These are phyloP conservation scores for Xylaria cubensis DNA, from an alignment of 495 filamentous ascomycete genomes.

Conservation along the genomic window DNA sequence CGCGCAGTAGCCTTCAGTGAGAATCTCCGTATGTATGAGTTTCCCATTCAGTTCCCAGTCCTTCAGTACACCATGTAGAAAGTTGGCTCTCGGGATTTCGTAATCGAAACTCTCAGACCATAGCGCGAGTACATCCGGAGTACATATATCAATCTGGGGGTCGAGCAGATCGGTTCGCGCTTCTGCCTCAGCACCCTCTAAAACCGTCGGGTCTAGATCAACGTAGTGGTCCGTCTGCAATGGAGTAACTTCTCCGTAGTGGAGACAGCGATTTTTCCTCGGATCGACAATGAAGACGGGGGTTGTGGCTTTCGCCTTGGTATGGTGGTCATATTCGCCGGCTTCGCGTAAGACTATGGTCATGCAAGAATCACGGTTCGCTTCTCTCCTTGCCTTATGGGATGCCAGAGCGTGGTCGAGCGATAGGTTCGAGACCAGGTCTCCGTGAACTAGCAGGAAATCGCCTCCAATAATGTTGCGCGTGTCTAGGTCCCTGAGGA, in stretches of 20 bases:
- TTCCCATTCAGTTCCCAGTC: constrained; percentile 97
- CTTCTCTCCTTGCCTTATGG: constrained; percentile 80
- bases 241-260: constrained; percentile 82
- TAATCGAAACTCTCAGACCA: constrained; percentile 99
- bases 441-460: constrained; percentile 91
- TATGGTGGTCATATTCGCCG: constrained; percentile 70
- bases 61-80: constrained; percentile 89
- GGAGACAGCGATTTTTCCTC: constrained; percentile 78
- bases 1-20: constrained; percentile 80
- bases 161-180: constrained; percentile 89
- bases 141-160: constrained; percentile 96
- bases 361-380: constrained; percentile 97
- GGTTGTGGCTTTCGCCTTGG: constrained; percentile 72
- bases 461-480: constrained; percentile 86
- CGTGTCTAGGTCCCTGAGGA: constrained; percentile 91
- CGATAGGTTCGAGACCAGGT: constrained; percentile 89
- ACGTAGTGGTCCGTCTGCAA: constrained; percentile 60
- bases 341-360: constrained; percentile 89
- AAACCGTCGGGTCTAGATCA: constrained; percentile 66
- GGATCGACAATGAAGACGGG: constrained; percentile 90
- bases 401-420: constrained; percentile 78
- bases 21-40: constrained; percentile 89
- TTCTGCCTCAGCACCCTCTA: constrained; percentile 75
- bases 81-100: constrained; percentile 84
- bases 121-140: constrained; percentile 88